Percentiles rank a stretch among this genome's conserved stretches.
Evolutionary conservation across 768 basidiomycete genomes (phyloP).

Genomic region (Coprinopsis sp.): DNA sequence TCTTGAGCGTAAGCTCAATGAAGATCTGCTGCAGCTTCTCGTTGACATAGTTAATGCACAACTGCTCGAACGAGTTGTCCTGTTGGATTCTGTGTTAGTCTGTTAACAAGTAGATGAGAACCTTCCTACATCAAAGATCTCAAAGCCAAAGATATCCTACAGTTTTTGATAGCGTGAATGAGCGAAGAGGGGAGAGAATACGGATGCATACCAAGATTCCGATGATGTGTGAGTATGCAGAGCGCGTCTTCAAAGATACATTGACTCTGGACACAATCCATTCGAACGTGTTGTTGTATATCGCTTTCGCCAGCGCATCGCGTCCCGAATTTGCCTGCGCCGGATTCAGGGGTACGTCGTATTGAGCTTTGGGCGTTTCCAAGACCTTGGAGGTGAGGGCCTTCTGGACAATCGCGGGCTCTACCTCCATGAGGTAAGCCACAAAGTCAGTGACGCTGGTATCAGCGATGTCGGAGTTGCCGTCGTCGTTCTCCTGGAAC

Average conservation of each 20-base stretch:
- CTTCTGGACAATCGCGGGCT: conserved; percentile 75
- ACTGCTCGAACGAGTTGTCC: conserved; percentile 95
- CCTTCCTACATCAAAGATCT: conserved; percentile 82
- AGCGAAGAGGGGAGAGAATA: background rate
- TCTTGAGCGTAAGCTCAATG: conserved; percentile 97
- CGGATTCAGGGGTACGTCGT: conserved; percentile 92
- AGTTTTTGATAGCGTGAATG: background rate
- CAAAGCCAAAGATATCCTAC: conserved; percentile 97
- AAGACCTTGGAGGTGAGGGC: conserved; percentile 79
- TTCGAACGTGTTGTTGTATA: conserved; percentile 98
- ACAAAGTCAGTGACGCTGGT: conserved; percentile 91
- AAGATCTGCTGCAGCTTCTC: conserved; percentile 99
- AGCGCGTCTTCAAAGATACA: conserved; percentile 89
- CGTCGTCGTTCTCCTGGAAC: conserved; percentile 84
- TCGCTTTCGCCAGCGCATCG: conserved; percentile 90
- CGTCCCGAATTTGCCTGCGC: conserved; percentile 85
- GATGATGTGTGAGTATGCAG: conserved; percentile 71
- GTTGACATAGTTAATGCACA: conserved; percentile 99
- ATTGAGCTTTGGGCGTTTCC: conserved; percentile 93
- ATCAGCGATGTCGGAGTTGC: conserved; percentile 79
- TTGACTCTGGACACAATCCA: conserved; percentile 99
- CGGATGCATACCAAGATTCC: conserved; percentile 72
- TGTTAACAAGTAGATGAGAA: background rate
- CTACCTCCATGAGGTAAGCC: conserved; percentile 89
- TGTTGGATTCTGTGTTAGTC: conserved; percentile 26